These are phyloP conservation scores for Pseudoneurospora amorphoporcata DNA, from an alignment of 495 filamentous ascomycete genomes.

Conservation along the genomic window DNA sequence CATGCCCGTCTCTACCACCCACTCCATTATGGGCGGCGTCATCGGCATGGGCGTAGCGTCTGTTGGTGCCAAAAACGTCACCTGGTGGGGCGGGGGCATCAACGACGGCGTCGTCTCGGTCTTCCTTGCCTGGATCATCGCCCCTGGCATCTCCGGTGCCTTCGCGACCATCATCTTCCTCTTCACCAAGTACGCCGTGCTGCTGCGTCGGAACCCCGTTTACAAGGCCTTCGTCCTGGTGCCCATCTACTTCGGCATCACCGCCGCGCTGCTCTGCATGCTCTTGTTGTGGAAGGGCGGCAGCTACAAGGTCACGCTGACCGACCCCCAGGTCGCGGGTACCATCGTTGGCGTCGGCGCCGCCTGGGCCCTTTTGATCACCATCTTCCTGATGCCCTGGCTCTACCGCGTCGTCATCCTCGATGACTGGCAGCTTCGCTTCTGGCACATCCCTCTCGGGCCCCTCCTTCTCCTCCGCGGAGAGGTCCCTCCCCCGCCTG, in stretches of 20 bases:
- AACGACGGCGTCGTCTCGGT: slow-evolving; percentile 36
- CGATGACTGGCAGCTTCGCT: slow-evolving; percentile 45
- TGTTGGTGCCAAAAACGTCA: slow-evolving; percentile 33
- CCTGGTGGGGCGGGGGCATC: slow-evolving; percentile 44
- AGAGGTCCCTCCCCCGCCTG: slow-evolving; percentile 35
- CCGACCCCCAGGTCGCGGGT: slow-evolving; percentile 21
- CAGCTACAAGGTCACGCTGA: slow-evolving; percentile 33
- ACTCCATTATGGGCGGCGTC: slow-evolving; percentile 52
- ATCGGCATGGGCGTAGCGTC: slow-evolving; percentile 55
- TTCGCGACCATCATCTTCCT: slow-evolving; percentile 53
- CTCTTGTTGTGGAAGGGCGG: slow-evolving; percentile 51
- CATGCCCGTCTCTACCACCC: slow-evolving; percentile 53
- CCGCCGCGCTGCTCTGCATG: slow-evolving; percentile 51
- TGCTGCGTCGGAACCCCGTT: slow-evolving; percentile 47
- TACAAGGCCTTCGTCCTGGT: slow-evolving; percentile 45
- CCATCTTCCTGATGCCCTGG: slow-evolving; percentile 51
- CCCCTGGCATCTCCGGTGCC: slow-evolving; percentile 44
- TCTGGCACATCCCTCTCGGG: slow-evolving; percentile 48
- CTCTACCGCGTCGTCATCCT: slow-evolving; percentile 47
- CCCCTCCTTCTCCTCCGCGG: slow-evolving; percentile 44
- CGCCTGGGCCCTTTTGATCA: slow-evolving; percentile 4
- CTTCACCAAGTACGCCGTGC: slow-evolving; percentile 52
- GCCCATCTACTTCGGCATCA: slow-evolving; percentile 52
- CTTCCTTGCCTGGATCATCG: slow-evolving; percentile 47
- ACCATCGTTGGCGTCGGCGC: slow-evolving; percentile 10